Percentiles rank a stretch among this genome's conserved stretches.
Conservation (phyloP, 106 monocot genomes). For the Phalaenopsis aphrodite region DNA sequence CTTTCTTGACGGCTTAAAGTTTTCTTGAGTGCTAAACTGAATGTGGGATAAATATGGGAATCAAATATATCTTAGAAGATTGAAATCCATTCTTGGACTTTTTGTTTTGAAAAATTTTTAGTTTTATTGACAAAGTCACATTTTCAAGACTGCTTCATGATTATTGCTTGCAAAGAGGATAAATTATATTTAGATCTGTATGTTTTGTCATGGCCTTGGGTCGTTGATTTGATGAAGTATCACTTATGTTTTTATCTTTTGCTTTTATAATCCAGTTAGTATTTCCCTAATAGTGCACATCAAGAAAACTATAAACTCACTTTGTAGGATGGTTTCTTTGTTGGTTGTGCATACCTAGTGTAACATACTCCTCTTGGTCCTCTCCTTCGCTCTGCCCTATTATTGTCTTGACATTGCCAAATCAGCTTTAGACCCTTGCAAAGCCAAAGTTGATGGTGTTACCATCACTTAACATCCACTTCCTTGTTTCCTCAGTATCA, state of each 20-base stretch:
- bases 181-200: neutral
- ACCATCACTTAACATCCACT: too few species aligned
- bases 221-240: neutral
- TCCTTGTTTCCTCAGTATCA: too few species aligned
- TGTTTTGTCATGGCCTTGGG: neutral
- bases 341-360: neutral
- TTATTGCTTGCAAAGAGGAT: neutral
- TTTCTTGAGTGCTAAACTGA: neutral
- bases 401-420: too few species aligned
- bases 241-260: neutral
- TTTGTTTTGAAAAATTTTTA: neutral
- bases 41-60: too few species aligned
- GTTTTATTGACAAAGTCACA: too few species aligned
- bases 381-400: too few species aligned
- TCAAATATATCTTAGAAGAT: neutral
- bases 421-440: too few species aligned
- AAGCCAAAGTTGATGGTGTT: too few species aligned
- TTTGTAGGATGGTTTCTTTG: neutral
- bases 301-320: neutral
- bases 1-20: neutral
- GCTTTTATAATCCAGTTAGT: neutral
- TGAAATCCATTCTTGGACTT: neutral
- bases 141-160: neutral
- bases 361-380: too few species aligned
- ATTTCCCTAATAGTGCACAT: neutral